Percentiles rank a stretch among this genome's conserved stretches.
phyloP scores from a whole-genome alignment of 345 rosid species.

The Turritis glabra region DNA sequence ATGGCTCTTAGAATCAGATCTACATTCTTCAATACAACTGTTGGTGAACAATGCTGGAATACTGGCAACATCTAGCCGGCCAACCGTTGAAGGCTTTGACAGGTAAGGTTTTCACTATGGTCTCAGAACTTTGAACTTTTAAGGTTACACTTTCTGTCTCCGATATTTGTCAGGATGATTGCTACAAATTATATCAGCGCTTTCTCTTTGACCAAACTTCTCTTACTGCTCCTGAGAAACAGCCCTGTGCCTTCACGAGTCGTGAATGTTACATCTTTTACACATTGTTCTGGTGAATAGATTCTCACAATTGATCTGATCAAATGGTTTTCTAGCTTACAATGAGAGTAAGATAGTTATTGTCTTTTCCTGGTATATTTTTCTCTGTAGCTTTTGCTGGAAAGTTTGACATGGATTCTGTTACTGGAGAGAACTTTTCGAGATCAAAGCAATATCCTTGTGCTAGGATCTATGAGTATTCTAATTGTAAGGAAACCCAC shows the following conservation, averaged over 20 bases:
- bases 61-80: constrained; percentile 63
- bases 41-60: constrained; percentile 94
- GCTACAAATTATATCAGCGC: constrained; percentile 80
- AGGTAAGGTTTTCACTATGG: constrained; percentile 44
- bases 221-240: constrained; percentile 75
- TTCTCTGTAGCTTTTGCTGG: constrained; percentile 46
- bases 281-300: constrained; percentile 70
- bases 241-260: constrained; percentile 81
- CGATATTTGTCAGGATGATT: constrained; percentile 67
- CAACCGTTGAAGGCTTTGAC: constrained; percentile 79
- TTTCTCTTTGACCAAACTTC: constrained; percentile 65
- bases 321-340: not conserved
- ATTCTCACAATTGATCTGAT: not conserved
- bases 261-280: constrained; percentile 89
- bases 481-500: constrained; percentile 63
- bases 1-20: constrained; percentile 69
- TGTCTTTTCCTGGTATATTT: constrained; percentile 11
- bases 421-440: constrained; percentile 56
- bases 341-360: not conserved
- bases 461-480: constrained; percentile 63
- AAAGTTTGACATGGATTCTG: constrained; percentile 57
- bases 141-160: not conserved
- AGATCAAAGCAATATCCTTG: constrained; percentile 59
- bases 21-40: constrained; percentile 83
- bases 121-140: not conserved